A percentile compares a stretch with the other conserved stretches of the same genome.
Conservation (phyloP, 139 green algal genomes). For the Coelastrella sp. region DNA sequence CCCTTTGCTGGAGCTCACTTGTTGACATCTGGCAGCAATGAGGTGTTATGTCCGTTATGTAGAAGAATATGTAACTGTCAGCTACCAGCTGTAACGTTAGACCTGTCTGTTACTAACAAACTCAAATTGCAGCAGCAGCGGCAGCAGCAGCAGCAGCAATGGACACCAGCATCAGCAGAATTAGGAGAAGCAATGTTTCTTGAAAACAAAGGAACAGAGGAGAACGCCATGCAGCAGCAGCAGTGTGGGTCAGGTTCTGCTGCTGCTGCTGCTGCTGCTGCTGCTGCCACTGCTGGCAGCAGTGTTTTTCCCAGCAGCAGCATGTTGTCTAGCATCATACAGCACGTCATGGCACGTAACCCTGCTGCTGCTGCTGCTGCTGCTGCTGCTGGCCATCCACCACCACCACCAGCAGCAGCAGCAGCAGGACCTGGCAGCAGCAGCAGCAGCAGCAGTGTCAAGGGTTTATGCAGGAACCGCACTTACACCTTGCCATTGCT, state of each 20-base stretch:
- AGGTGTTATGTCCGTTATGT: conserved; percentile 23
- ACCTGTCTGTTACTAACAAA: background rate
- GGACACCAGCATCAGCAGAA: background rate
- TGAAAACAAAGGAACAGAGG: too few relatives aligned
- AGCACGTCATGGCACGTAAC: too few relatives aligned
- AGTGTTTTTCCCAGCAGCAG: background rate
- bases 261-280: background rate
- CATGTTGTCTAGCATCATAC: too few relatives aligned
- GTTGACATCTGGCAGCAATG: conserved; percentile 1
- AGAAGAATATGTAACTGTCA: conserved; percentile 21
- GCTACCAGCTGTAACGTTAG: conserved; percentile 25
- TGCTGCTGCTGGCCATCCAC: background rate
- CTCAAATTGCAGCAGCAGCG: background rate
- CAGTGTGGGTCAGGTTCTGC: background rate
- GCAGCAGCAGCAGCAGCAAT: conserved; percentile 19
- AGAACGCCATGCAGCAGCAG: background rate
- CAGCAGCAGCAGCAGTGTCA: background rate
- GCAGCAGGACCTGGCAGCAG: conserved; percentile 25
- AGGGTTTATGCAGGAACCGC: too few relatives aligned
- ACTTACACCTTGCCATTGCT: too few relatives aligned
- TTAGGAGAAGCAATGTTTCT: too few relatives aligned
- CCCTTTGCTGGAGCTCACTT: background rate
- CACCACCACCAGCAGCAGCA: background rate
- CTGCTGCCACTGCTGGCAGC: conserved; percentile 1
- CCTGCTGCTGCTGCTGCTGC: background rate